Base-by-base conservation (phyloP, 306 rosid genomes). In the Mucuna pruriens region DNA sequence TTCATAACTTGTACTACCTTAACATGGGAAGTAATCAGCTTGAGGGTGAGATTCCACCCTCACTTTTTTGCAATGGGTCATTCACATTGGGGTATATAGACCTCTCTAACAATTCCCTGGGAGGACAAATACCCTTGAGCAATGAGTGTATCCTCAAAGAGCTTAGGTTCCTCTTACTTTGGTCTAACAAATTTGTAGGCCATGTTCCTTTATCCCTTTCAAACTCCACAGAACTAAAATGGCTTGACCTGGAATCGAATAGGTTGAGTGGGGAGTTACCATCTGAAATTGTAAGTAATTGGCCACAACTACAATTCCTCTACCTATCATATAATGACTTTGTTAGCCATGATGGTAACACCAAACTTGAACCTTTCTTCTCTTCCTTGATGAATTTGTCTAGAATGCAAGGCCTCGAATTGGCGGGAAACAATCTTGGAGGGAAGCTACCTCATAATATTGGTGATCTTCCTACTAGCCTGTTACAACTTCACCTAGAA, bases 181-280 rank as follows among this genome's bases (percentile, higher is more conserved):
- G 97, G 97, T 90, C 94, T 33, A 92, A 92, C 61, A 80, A 64
- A 17, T 74, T 92, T 25, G 88, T 67, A 20, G 97, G 92, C 4
- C 83, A 22, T 19, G 65, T 92, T 26, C 92, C 94, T 40, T 36
- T 31, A 2, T 84, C 91, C 9, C 91, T 92, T 55, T 68, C 91
- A 2, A 88, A 88, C 70, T 90, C 90, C 46, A 84, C 91, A 44
- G 36, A 81, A 19, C 88, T 92, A 20, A 78, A 83, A 80, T 92
- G 97, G 97, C 78, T 92, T 0, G 97, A 92, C 70, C 67, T 92
- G 83, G 97, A 82, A 36, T 92, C 91, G 9, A 88, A 92, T 75
- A 80, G 64, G 89, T 77, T 92, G 22, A 77, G 49, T 25, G 91
- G 94, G 34, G 92, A 87, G 74, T 66, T 92, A 22, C 93, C 97